Base-by-base conservation (phyloP, 2,329 filamentous ascomycete genomes). In the Apiospora koreana region DNA sequence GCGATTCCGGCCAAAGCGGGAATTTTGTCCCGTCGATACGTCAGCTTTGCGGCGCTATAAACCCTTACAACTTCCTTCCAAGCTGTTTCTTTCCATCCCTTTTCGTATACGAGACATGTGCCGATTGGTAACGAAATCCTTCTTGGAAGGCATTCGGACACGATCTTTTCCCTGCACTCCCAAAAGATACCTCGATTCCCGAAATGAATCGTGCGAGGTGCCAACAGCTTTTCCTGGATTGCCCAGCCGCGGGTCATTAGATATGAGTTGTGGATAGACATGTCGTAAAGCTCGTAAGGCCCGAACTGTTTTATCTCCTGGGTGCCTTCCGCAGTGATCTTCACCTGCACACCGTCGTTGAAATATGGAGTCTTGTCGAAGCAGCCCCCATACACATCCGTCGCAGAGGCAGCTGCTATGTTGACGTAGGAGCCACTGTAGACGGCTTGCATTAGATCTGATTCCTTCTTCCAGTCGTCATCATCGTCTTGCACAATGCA, bases 401-500 rank as follows among this genome's bases (percentile, higher is more conserved):
- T 62, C 1, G 67, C 50, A 28, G 67, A 23, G 5, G 67, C 25
- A 3, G 67, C 67, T 1, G 67, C 67, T 9, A 69, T 48, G 31
- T 54, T 54, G 50, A 69, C 25, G 5, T 25, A n/a, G 2, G 67
- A 48, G n/a, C 67, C 67, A 16, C 50, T 41, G 23, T 69, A 62
- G 23, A 43, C 21, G 18, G 48, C 23, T 4, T 25, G 67, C 23
- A 62, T 65, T 2, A 31, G 21, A 5, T 42, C 62, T 9, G 62
- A 31, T n/a, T 65, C 62, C 16, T 6, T 35, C 2, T 25, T 23
- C 46, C 21, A 62, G 67, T 69, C 67, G 6, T 43, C 31, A 1
- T 69, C 41, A 50, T 69, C 48, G 4, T 69, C n/a, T 23, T 50
- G 67, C 16, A 64, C 21, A 21, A 69, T 41, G n/a, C 50, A 69